Base-by-base conservation (phyloP, 805 yeast species). In the Wickerhamomyces hampshirensis region DNA sequence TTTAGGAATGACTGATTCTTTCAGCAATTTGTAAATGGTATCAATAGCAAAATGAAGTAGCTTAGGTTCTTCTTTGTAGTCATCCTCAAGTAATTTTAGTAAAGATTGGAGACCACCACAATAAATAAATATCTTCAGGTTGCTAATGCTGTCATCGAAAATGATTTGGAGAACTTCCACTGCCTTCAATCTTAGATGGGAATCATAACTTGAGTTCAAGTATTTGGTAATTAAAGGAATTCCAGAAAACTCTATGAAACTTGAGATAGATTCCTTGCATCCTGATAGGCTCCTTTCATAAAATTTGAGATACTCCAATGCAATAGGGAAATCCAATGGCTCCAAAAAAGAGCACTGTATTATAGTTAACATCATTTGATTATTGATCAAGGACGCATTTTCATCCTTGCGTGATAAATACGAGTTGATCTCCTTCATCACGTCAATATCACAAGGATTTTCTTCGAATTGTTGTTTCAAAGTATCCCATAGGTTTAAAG, bases 31-130 rank as follows among this genome's bases (percentile, higher is more conserved):
- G 38, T 59, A 57, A 13, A 68, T 56, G 26, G 63, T 53, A 15
- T 66, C 62, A 16, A 68, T 58, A 4, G 69, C 50, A 13, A 60
- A 62, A 8, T 60, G 35, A 2, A 71, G 63, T 37, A 68, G 59
- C 13, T 55, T 59, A 0, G 69, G 71, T 4, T 59, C 49, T 1
- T 55, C 30, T 33, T 64, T 69, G 37, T 60, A 67, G 37, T 69
- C 71, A 35, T 66, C 75, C 38, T 70, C 72, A 3, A 70, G 58
- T 33, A 71, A 61, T 28, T 63, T 60, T 3, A 73, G 48, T 15
- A 65, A 48, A 4, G 62, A 57, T 26, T 62, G 58, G 16, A 71
- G 47, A 0, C 74, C 73, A 4, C 77, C 77, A 34, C 67, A 56
- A 4, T 72, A 64, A 5, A 70, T 59, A 40, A 70, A 66, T 60